Evolutionary conservation across 1,139 yeast genomes (phyloP), one percentile per base, ranked within the genome.

Genomic region (Debaryomyces psychrophilus): DNA sequence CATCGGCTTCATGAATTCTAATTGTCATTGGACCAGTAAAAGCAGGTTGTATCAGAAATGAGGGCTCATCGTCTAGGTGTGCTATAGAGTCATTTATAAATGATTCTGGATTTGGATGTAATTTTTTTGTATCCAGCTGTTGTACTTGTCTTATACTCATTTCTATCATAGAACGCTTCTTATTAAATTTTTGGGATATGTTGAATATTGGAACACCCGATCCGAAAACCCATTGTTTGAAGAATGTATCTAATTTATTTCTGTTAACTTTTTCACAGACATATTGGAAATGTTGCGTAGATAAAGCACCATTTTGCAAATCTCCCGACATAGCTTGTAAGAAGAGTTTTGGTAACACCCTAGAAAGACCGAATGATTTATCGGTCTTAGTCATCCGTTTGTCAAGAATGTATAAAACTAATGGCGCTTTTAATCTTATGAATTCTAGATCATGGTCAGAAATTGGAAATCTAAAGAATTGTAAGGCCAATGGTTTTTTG

Each of bases 291-390:
- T 93, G 97, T 8, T 78, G 75, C 0, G 97, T 85, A 5, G 95
- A 83, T 25, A 93, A 65, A 2, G 83, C 76, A n/a, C 95, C 89
- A 58, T 88, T 87, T 22, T 81, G 81, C 44, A 92, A 69, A 57
- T 93, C 99, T 14, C 96, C 97, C 3, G 97, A 88, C 95, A 95
- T 90, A 0, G 96, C 96, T 62, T 93, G 98, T 35, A 95, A 70
- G 57, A 93, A 90, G 20, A 95, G 71, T 58, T 92, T 93, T 0
- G 99, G 97, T 34, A 95, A 77, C 0, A 90, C 98, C 51, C 99
- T 81, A 1, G 93, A 83, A 49, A 95, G 73, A 1, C 99, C 99
- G 64, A 93, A 87, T 0, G 96, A 87, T 55, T 92, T 85, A 61
- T 95, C 99, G 1, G 98, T 90, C 60, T 93, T 93, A 0, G 97